Conservation (phyloP, 495 filamentous ascomycete genomes). For the Podospora conica region DNA sequence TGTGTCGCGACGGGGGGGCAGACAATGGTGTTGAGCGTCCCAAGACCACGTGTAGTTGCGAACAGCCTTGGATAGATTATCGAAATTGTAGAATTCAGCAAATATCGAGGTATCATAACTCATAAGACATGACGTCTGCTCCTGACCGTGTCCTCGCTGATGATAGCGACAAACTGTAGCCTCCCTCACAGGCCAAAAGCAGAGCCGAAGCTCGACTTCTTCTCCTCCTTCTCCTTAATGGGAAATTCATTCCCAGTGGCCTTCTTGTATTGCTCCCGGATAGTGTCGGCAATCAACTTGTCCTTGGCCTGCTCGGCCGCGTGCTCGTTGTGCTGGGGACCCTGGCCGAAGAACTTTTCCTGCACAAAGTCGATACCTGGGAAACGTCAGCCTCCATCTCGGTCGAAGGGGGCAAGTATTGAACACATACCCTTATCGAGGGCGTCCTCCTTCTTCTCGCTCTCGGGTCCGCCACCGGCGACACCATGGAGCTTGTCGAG, state of each 20-base stretch:
- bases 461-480: conserved; percentile 57
- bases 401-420: neutral
- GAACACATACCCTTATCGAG: conserved; percentile 53
- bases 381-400: conserved; percentile 11
- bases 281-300: conserved; percentile 57
- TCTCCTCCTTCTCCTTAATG: conserved; percentile 52
- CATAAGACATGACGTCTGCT: neutral
- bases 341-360: conserved; percentile 58
- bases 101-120: neutral
- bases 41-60: neutral
- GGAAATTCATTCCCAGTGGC: conserved; percentile 56
- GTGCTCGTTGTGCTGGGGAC: conserved; percentile 62
- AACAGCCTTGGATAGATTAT: neutral
- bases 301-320: conserved; percentile 71
- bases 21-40: neutral
- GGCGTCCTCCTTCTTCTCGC: conserved; percentile 65
- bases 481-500: conserved; percentile 54
- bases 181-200: conserved; percentile 3
- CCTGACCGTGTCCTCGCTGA: neutral
- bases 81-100: neutral
- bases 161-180: neutral
- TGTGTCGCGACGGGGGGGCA: too few species aligned
- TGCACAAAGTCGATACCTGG: conserved; percentile 63
- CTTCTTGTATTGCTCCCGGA: conserved; percentile 57
- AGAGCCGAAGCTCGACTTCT: conserved; percentile 3